Conservation (phyloP, 192 early-diverging fungal genomes). For the Gonapodya prolifera region DNA sequence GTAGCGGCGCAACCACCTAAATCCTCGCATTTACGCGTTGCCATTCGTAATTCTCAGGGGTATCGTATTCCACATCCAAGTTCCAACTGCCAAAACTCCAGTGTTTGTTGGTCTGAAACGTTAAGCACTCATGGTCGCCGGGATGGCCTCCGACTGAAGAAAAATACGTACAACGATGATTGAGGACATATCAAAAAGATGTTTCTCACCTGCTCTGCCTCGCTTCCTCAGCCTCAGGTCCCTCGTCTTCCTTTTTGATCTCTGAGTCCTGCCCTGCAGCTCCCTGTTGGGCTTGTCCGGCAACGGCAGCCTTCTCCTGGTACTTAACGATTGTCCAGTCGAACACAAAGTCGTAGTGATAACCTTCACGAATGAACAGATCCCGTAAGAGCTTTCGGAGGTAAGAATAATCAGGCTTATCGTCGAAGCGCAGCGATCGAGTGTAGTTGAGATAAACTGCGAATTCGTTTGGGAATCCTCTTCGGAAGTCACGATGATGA, state of each 20-base stretch:
- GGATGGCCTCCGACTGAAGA: background rate
- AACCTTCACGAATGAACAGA: slow-evolving; percentile 46
- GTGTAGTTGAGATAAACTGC: slow-evolving; percentile 51
- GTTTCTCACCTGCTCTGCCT: background rate
- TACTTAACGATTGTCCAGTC: slow-evolving; percentile 48
- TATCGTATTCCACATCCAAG: too few relatives aligned
- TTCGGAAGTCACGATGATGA: slow-evolving; percentile 9
- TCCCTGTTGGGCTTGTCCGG: background rate
- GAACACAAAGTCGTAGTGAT: slow-evolving; percentile 51
- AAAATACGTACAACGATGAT: background rate
- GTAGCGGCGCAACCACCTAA: too few relatives aligned
- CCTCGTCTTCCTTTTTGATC: background rate
- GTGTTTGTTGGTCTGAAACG: too few relatives aligned
- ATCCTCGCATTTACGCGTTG: too few relatives aligned
- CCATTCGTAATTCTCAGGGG: too few relatives aligned
- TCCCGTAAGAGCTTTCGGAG: slow-evolving; percentile 51
- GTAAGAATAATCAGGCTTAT: slow-evolving; percentile 53
- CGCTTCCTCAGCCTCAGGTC: background rate
- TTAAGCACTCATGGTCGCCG: background rate
- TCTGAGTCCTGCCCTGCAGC: background rate
- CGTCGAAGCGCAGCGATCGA: slow-evolving; percentile 46
- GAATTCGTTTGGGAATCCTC: slow-evolving; percentile 49
- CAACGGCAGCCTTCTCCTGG: slow-evolving; percentile 6
- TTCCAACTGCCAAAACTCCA: too few relatives aligned
- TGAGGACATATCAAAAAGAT: background rate